Percentiles rank a stretch among this genome's conserved stretches.
These are phyloP conservation scores for Euphorbia lathyris DNA, from an alignment of 345 rosid species.

Conservation along the genomic window DNA sequence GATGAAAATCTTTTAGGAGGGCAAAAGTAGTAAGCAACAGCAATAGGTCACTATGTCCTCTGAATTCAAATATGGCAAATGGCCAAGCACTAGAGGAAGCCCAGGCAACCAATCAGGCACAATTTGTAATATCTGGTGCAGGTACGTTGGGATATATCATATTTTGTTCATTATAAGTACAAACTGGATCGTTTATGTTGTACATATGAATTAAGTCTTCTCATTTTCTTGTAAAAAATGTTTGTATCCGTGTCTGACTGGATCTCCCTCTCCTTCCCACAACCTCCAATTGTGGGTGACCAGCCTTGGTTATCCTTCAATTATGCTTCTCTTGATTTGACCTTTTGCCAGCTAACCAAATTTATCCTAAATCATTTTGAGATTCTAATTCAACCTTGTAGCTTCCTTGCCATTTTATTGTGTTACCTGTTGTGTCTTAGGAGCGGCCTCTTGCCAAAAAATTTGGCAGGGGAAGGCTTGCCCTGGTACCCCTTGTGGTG, in stretches of 20 bases:
- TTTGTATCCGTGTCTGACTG: not conserved
- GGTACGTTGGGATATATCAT: constrained; percentile 30
- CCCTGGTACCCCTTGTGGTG: no score
- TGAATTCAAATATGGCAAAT: constrained; percentile 21
- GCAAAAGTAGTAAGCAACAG: constrained; percentile 57
- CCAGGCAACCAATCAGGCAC: constrained; percentile 28
- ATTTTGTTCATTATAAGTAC: constrained; percentile 11
- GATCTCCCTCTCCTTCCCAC: not conserved
- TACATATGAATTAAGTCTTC: not conserved
- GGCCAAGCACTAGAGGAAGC: constrained; percentile 40
- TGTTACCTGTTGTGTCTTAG: no score
- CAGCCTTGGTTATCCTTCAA: not conserved
- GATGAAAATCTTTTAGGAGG: constrained; percentile 40
- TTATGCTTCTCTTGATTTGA: not conserved
- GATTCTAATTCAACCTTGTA: not conserved
- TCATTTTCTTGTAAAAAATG: not conserved
- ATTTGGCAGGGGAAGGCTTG: no score
- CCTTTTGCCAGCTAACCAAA: not conserved
- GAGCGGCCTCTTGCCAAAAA: no score
- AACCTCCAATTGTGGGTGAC: not conserved
- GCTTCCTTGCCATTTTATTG: not conserved
- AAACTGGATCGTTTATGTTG: not conserved
- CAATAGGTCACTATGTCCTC: constrained; percentile 30
- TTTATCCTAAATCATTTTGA: not conserved
- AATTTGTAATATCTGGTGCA: constrained; percentile 30